These are phyloP conservation scores for Baeospora myosura DNA, from an alignment of 1,284 basidiomycete genomes.

Conservation along the genomic window DNA sequence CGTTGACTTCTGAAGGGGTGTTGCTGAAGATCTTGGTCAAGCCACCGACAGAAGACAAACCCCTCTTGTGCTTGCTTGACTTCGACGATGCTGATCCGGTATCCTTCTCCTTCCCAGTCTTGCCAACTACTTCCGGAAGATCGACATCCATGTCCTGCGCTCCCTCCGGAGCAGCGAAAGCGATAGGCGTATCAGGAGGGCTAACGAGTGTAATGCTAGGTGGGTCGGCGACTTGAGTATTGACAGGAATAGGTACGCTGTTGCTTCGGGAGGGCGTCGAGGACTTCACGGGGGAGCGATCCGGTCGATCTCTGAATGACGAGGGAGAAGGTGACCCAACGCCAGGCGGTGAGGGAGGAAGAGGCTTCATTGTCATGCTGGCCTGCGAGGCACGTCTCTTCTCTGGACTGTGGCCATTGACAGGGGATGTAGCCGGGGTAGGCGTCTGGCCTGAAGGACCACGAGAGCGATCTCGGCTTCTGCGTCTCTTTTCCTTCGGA, in stretches of 20 bases:
- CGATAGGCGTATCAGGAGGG: slow-evolving; percentile 11
- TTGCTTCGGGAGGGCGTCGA: slow-evolving; percentile 2
- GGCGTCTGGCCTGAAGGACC: slow-evolving; percentile 1
- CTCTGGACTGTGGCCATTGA: slow-evolving; percentile 13
- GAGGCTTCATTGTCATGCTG: slow-evolving; percentile 25
- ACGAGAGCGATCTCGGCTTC: slow-evolving; percentile 5
- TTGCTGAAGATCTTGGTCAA: slow-evolving; percentile 9
- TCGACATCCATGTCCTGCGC: not conserved
- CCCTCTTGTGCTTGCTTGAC: slow-evolving; percentile 2
- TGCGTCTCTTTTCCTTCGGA: slow-evolving; percentile 1
- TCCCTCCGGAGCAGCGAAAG: slow-evolving; percentile 2
- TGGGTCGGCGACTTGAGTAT: slow-evolving; percentile 1
- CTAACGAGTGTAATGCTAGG: slow-evolving; percentile 13
- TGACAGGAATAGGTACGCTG: slow-evolving; percentile 1
- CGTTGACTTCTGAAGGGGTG: slow-evolving; percentile 1
- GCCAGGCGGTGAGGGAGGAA: slow-evolving; percentile 25
- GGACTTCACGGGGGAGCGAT: no score
- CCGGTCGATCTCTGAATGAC: no score
- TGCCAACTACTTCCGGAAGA: not conserved
- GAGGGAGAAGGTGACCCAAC: no score
- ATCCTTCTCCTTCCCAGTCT: slow-evolving; percentile 1
- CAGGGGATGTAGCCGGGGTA: not conserved
- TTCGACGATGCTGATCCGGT: not conserved
- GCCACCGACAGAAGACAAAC: slow-evolving; percentile 5
- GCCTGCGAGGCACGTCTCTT: slow-evolving; percentile 28